phyloP scores from a whole-genome alignment of 306 rosid genomes.

The Hippophae rhamnoides region DNA sequence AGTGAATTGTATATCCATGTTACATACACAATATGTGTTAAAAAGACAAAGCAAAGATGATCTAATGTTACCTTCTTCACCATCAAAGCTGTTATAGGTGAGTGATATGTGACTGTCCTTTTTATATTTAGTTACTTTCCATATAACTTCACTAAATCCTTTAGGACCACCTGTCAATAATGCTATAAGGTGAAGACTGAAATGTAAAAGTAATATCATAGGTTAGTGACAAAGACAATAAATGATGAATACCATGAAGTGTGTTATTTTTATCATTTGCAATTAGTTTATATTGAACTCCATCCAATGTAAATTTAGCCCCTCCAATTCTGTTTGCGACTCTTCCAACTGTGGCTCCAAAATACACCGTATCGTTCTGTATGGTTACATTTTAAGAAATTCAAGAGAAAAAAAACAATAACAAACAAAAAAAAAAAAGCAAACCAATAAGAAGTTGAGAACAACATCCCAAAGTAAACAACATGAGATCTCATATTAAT shows the following conservation, averaged over 20 bases:
- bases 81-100: conserved; percentile 37
- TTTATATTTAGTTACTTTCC: conserved; percentile 33
- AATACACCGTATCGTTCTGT: conserved; percentile 27
- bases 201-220: background rate
- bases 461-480: background rate
- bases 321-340: conserved; percentile 35
- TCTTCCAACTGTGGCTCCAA: conserved; percentile 37
- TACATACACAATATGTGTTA: background rate
- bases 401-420: background rate
- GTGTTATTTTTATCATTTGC: conserved; percentile 30
- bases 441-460: background rate
- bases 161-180: conserved; percentile 37
- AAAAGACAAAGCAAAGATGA: background rate
- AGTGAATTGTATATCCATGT: background rate
- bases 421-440: background rate
- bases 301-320: conserved; percentile 27
- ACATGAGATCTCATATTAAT: background rate
- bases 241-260: conserved; percentile 29
- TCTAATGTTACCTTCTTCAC: conserved; percentile 40
- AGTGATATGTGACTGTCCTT: conserved; percentile 41
- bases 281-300: conserved; percentile 15
- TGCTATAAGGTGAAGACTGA: background rate
- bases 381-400: background rate
- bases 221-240: background rate
- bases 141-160: conserved; percentile 51